These are phyloP conservation scores for Russula ochroleuca DNA, from an alignment of 768 basidiomycete species.

Conservation along the genomic window DNA sequence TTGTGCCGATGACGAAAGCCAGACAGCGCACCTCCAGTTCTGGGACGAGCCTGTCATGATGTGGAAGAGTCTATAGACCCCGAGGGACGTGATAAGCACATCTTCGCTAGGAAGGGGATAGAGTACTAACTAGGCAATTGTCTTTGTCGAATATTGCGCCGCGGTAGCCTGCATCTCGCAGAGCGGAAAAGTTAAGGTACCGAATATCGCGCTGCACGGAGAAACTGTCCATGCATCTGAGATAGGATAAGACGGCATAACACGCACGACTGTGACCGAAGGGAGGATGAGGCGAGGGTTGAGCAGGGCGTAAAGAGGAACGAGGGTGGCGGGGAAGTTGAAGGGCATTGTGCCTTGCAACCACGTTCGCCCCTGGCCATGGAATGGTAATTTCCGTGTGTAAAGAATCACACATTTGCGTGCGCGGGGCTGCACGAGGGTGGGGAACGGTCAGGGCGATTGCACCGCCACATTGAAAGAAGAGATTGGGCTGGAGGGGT, in stretches of 20 bases:
- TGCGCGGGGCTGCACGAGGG: not conserved
- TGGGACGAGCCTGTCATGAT: slow-evolving; percentile 70
- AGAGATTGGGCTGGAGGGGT: not conserved
- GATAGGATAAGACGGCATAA: slow-evolving; percentile 13
- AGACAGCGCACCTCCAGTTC: slow-evolving; percentile 53
- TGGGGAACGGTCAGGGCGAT: not conserved
- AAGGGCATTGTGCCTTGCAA: slow-evolving; percentile 51
- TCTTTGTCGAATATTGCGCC: slow-evolving; percentile 98
- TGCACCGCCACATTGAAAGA: slow-evolving; percentile 4
- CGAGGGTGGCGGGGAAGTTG: slow-evolving; percentile 67
- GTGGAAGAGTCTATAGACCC: slow-evolving; percentile 66
- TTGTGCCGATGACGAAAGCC: not conserved
- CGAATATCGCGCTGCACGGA: slow-evolving; percentile 70
- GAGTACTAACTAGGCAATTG: slow-evolving; percentile 71
- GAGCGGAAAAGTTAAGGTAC: slow-evolving; percentile 69
- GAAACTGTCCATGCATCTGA: not conserved
- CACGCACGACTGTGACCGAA: slow-evolving; percentile 63
- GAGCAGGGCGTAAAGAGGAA: slow-evolving; percentile 63
- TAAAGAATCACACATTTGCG: not conserved
- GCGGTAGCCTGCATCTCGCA: slow-evolving; percentile 72
- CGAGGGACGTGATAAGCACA: slow-evolving; percentile 38
- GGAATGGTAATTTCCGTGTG: not conserved
- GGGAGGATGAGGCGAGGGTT: slow-evolving; percentile 67
- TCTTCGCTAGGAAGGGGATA: not conserved
- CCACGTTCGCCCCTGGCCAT: not conserved